Conservation (phyloP, 768 basidiomycete genomes). For the Lactarius pseudohatsudake region DNA sequence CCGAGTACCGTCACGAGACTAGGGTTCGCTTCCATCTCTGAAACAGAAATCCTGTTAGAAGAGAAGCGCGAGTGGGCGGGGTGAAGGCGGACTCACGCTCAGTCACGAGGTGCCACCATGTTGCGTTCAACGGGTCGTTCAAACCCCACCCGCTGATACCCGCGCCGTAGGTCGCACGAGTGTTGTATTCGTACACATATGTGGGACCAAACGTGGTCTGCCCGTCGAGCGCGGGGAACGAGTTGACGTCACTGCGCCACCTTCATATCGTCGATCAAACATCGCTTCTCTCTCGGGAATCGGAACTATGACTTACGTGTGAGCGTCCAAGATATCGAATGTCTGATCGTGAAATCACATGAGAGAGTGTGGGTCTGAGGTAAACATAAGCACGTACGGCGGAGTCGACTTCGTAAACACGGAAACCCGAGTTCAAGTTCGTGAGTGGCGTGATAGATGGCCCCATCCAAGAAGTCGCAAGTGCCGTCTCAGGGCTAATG, state of each 20-base stretch:
- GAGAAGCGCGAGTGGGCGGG: background rate
- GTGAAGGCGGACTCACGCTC: slow-evolving; percentile 48
- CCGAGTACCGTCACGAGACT: slow-evolving; percentile 53
- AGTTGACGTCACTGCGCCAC: slow-evolving; percentile 62
- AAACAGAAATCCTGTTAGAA: slow-evolving; percentile 9
- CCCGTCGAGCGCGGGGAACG: slow-evolving; percentile 56
- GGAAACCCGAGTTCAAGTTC: slow-evolving; percentile 75
- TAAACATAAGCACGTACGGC: slow-evolving; percentile 43
- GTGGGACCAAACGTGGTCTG: slow-evolving; percentile 60
- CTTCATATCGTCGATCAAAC: slow-evolving; percentile 37
- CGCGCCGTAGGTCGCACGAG: slow-evolving; percentile 63
- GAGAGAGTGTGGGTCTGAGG: background rate
- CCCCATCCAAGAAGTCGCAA: slow-evolving; percentile 56
- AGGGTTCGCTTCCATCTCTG: slow-evolving; percentile 59
- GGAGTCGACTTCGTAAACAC: slow-evolving; percentile 71
- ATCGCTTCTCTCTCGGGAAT: slow-evolving; percentile 1
- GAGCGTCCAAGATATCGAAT: slow-evolving; percentile 74
- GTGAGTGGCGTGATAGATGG: slow-evolving; percentile 70
- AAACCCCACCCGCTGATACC: slow-evolving; percentile 57
- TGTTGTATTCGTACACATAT: slow-evolving; percentile 63
- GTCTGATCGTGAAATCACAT: slow-evolving; percentile 45
- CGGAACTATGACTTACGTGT: slow-evolving; percentile 53
- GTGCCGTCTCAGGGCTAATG: slow-evolving; percentile 56
- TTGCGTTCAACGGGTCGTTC: slow-evolving; percentile 72
- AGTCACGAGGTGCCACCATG: slow-evolving; percentile 81